phyloP scores from a whole-genome alignment of 495 filamentous ascomycete genomes.

The Xylaria castorea region DNA sequence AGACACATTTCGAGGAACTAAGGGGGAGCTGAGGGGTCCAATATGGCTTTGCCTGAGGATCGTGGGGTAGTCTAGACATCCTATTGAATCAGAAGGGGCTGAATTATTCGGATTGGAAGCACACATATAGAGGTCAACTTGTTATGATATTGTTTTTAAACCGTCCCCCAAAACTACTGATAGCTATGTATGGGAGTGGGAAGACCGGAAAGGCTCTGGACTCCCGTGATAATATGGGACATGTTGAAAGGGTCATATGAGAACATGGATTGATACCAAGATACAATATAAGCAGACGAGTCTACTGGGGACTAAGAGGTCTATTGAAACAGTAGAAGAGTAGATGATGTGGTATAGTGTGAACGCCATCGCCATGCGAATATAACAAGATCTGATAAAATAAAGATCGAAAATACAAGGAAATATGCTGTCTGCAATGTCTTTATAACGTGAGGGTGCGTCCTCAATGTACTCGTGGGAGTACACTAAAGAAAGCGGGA shows the following conservation, averaged over 20 bases:
- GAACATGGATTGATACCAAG: background rate
- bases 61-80: background rate
- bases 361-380: constrained; percentile 29
- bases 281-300: background rate
- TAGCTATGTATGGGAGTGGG: background rate
- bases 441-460: constrained; percentile 13
- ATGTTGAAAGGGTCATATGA: background rate
- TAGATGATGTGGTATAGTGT: constrained; percentile 27
- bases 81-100: background rate
- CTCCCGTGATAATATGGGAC: background rate
- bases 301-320: background rate
- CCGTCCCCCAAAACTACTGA: background rate
- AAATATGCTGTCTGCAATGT: background rate
- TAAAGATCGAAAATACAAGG: background rate
- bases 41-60: background rate
- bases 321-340: constrained; percentile 23
- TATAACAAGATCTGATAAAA: constrained; percentile 18
- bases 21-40: background rate
- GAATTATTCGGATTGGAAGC: background rate
- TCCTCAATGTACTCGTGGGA: background rate
- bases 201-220: background rate
- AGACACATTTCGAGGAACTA: background rate
- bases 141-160: background rate
- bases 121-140: background rate
- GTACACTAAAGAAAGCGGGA: constrained; percentile 13